phyloP scores from a whole-genome alignment of 2,329 filamentous ascomycete genomes.

The Rhexocercosporidium sp. region DNA sequence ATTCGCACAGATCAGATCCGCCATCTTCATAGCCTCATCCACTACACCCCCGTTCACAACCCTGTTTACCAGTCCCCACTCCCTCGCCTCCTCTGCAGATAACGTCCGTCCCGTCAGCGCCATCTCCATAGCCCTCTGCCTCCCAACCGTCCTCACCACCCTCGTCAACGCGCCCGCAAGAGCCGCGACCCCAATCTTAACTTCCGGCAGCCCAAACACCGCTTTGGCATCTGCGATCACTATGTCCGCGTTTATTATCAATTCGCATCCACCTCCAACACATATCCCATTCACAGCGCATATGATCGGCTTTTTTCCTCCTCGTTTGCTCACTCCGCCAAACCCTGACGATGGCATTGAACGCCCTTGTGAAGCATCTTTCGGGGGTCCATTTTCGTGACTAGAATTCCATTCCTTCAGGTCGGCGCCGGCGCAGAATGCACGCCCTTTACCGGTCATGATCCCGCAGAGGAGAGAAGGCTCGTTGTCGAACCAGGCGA shows the following conservation, averaged over 20 bases:
- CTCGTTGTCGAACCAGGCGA: constrained; percentile 67
- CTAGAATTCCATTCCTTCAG: constrained; percentile 66
- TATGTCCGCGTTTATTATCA: constrained; percentile 75
- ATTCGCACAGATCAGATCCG: constrained; percentile 64
- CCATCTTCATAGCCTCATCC: constrained; percentile 64
- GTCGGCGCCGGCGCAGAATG: constrained; percentile 73
- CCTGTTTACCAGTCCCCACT: constrained; percentile 74
- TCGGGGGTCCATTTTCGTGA: constrained; percentile 41
- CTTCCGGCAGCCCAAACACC: constrained; percentile 73
- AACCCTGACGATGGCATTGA: constrained; percentile 56
- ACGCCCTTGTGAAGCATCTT: background rate
- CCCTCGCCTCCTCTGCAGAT: constrained; percentile 60
- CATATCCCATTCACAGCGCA: constrained; percentile 78
- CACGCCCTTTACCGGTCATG: constrained; percentile 65
- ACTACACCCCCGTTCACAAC: constrained; percentile 60
- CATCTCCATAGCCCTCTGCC: constrained; percentile 74
- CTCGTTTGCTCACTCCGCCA: constrained; percentile 67
- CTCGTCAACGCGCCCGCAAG: constrained; percentile 74
- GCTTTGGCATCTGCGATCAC: constrained; percentile 65
- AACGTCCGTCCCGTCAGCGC: constrained; percentile 67
- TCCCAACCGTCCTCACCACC: constrained; percentile 67
- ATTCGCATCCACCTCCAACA: constrained; percentile 79
- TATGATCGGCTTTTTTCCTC: constrained; percentile 75
- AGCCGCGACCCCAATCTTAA: constrained; percentile 71
- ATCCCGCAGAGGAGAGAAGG: constrained; percentile 62